Base-by-base conservation (phyloP, 2,329 filamentous ascomycete species). In the Myriosclerotinia curreyana region DNA sequence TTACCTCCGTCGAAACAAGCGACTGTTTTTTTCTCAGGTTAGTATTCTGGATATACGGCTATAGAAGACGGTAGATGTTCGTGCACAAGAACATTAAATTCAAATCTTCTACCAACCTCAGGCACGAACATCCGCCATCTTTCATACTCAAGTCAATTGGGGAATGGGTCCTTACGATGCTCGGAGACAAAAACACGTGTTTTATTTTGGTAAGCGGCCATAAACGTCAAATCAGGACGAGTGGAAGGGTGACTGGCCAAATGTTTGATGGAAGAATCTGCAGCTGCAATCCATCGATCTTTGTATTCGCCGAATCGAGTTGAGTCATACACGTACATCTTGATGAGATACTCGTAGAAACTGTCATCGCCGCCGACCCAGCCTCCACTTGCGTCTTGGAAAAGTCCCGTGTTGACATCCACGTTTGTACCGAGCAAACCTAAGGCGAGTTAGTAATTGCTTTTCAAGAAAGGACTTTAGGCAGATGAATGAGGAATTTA, bases 271-370 rank as follows among this genome's bases (percentile, higher is more conserved):
- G 86, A 87, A 8, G 88, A 92, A 69, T 96, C 87, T 60, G 87
- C 89, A 2, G 91, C 91, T 0, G 81, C 73, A 50, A 91, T 77
- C 91, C 91, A 96, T 55, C 86, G 85, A 67, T 93, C 87, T 71
- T 82, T 86, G 77, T 94, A 92, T 3, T 75, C 67, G 1, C 72
- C 76, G 71, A 90, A 96, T 3, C 85, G 81, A 7, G 75, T 70
- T 0, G 85, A 80, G 72, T 94, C 88, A 74, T 96, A 96, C 62
- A 94, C 76, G 71, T 87, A 96, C 90, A 95, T 94, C 79, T 96
- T 96, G 75, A 96, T 88, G 40, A 96, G 83, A 72, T 96, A 96
- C 77, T 96, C 91, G 77, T 96, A 96, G 77, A 88, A 96, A 51
- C 86, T 91, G 75, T 96, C 91, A 38, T 83, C 83, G 8, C 89